Conservation (phyloP, 495 filamentous ascomycete species). For the Niebla homalea region DNA sequence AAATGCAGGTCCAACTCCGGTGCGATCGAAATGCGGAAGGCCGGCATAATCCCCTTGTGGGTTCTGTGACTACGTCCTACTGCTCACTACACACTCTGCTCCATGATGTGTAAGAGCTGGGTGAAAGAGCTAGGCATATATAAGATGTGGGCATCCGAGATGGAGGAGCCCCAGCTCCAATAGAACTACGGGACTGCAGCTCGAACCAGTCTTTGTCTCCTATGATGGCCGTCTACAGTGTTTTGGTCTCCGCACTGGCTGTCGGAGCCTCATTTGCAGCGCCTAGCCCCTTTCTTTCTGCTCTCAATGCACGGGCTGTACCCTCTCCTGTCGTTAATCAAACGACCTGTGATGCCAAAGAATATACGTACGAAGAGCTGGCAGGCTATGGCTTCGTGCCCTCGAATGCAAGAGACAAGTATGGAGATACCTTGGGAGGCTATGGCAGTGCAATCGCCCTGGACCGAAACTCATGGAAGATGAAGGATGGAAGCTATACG, state of each 20-base stretch:
- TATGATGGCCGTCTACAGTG: neutral
- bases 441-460: conserved; percentile 56
- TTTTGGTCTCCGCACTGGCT: neutral
- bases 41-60: too few relatives aligned
- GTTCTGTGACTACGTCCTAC: too few relatives aligned
- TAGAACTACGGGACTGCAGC: neutral
- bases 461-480: conserved; percentile 49
- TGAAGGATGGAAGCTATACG: conserved; percentile 41
- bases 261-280: neutral
- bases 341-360: conserved; percentile 49
- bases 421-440: conserved; percentile 59
- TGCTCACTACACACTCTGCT: too few relatives aligned
- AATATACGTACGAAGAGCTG: conserved; percentile 54
- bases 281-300: neutral
- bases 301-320: neutral
- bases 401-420: conserved; percentile 50
- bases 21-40: too few relatives aligned
- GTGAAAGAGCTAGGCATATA: too few relatives aligned
- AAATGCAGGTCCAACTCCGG: too few relatives aligned
- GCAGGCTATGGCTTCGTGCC: conserved; percentile 57
- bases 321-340: conserved; percentile 27
- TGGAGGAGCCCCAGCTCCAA: too few relatives aligned
- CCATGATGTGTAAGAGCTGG: too few relatives aligned
- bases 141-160: too few relatives aligned
- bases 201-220: neutral